These are phyloP conservation scores for Exophiala sp. DNA, from an alignment of 2,329 filamentous ascomycete genomes.

Conservation along the genomic window DNA sequence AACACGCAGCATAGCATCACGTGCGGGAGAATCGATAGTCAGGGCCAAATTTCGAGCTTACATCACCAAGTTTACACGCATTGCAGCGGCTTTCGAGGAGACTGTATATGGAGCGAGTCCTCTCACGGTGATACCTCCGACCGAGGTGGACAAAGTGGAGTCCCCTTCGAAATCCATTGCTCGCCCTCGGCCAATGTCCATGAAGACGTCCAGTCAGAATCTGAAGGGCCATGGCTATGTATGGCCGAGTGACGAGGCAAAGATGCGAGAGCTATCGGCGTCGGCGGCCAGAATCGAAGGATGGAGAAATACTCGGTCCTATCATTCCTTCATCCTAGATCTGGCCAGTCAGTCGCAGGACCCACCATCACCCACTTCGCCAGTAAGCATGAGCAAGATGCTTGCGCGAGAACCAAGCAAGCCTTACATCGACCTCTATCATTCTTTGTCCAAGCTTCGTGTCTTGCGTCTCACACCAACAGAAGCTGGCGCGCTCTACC, in stretches of 20 bases:
- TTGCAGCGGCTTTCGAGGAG: constrained; percentile 92
- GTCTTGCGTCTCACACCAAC: constrained; percentile 72
- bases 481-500: constrained; percentile 79
- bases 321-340: constrained; percentile 89
- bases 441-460: constrained; percentile 87
- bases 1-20: constrained; percentile 73
- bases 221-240: constrained; percentile 88
- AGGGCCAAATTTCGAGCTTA: constrained; percentile 91
- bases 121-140: constrained; percentile 72
- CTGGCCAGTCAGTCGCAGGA: constrained; percentile 36
- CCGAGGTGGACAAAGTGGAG: constrained; percentile 57
- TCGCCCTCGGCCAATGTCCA: constrained; percentile 19
- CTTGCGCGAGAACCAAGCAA: constrained; percentile 48
- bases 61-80: constrained; percentile 88
- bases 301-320: constrained; percentile 92
- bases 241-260: constrained; percentile 79
- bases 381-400: constrained; percentile 54
- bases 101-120: constrained; percentile 90
- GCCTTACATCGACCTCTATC: constrained; percentile 79
- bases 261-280: constrained; percentile 80
- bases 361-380: constrained; percentile 39
- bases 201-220: constrained; percentile 22
- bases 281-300: constrained; percentile 93
- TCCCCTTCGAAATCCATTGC: constrained; percentile 28
- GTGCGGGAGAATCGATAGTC: constrained; percentile 85